Conservation (phyloP, 2,329 filamentous ascomycete species). For the Gnomoniopsis smithogilvyi region DNA sequence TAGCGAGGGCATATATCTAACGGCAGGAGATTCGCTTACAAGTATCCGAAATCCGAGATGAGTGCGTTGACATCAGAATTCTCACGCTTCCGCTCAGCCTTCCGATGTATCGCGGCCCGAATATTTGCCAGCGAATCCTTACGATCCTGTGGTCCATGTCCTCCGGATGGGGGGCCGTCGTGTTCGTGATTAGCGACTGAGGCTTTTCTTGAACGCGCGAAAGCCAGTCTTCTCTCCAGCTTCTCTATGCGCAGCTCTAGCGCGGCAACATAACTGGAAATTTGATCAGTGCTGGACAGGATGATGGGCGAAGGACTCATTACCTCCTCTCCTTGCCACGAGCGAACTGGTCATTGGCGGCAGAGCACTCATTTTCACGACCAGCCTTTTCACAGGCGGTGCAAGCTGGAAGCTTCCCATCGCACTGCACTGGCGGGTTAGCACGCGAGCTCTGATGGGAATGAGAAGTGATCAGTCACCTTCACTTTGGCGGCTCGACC, state of each 20-base stretch:
- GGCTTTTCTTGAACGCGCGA: slow-evolving; percentile 67
- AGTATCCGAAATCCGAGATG: slow-evolving; percentile 88
- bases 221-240: slow-evolving; percentile 73
- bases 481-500: slow-evolving; percentile 91
- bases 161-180: slow-evolving; percentile 38
- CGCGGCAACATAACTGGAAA: slow-evolving; percentile 78
- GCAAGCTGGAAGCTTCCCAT: slow-evolving; percentile 92
- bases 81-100: slow-evolving; percentile 64
- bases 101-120: slow-evolving; percentile 60
- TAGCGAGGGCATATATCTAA: background rate
- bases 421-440: slow-evolving; percentile 55
- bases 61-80: slow-evolving; percentile 86
- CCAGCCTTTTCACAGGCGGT: slow-evolving; percentile 93
- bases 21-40: slow-evolving; percentile 50
- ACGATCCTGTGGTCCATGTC: slow-evolving; percentile 43
- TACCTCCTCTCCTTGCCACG: slow-evolving; percentile 92
- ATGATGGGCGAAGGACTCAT: slow-evolving; percentile 18
- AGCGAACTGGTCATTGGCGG: slow-evolving; percentile 93
- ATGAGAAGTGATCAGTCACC: slow-evolving; percentile 36
- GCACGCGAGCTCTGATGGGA: background rate
- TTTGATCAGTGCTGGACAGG: slow-evolving; percentile 18
- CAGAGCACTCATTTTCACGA: slow-evolving; percentile 82
- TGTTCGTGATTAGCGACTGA: slow-evolving; percentile 65
- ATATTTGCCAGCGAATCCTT: slow-evolving; percentile 63
- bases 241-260: slow-evolving; percentile 89